These are phyloP conservation scores for Aspergillus calidoustus DNA, from an alignment of 2,329 filamentous ascomycete genomes.

Conservation along the genomic window DNA sequence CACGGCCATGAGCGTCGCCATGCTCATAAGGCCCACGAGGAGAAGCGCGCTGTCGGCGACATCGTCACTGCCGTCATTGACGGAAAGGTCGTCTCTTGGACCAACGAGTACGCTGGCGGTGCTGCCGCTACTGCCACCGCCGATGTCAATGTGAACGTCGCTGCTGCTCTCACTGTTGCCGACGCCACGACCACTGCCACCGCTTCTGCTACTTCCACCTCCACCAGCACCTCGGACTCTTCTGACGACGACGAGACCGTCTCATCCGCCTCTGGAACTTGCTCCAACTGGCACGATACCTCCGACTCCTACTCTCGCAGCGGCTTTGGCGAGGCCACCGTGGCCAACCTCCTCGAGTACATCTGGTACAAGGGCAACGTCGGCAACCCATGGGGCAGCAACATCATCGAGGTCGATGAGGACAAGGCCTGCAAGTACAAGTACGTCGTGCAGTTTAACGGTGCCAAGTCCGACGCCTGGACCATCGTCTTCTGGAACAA, in stretches of 20 bases:
- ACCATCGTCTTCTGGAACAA: constrained; percentile 49
- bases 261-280: constrained; percentile 19
- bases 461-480: constrained; percentile 38
- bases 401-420: constrained; percentile 44
- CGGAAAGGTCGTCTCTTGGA: constrained; percentile 40
- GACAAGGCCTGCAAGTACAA: constrained; percentile 39
- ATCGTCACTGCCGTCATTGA: constrained; percentile 40
- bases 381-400: constrained; percentile 46
- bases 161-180: constrained; percentile 20
- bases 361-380: constrained; percentile 41
- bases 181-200: constrained; percentile 21
- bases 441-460: constrained; percentile 41
- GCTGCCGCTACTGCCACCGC: constrained; percentile 25
- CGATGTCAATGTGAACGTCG: constrained; percentile 19
- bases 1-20: constrained; percentile 47
- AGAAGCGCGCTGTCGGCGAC: constrained; percentile 41
- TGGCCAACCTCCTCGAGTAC: constrained; percentile 21
- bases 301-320: constrained; percentile 29
- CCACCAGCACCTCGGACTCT: constrained; percentile 1
- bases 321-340: constrained; percentile 39
- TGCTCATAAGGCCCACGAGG: constrained; percentile 32
- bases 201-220: constrained; percentile 18
- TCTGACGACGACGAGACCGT: neutral
- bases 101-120: constrained; percentile 40
- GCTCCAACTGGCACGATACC: constrained; percentile 29